Base-by-base conservation (phyloP, 352 stramenopile species). In the Phytopythium litorale region DNA sequence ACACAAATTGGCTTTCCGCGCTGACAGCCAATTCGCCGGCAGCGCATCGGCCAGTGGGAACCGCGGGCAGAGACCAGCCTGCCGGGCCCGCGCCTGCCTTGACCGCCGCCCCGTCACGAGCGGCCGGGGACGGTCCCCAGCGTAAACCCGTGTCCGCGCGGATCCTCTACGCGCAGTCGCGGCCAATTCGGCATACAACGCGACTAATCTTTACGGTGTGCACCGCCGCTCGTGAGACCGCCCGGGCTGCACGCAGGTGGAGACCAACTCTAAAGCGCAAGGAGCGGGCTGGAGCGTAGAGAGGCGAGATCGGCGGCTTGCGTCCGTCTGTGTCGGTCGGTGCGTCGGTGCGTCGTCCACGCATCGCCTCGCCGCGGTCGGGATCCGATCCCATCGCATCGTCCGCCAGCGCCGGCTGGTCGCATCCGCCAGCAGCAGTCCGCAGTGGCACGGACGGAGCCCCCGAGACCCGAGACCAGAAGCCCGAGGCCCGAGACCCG, bases 11-110 rank as follows among this genome's bases (percentile, higher is more conserved):
- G 38, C 15, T 58, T 72, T 74, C 63, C 59, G 23, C 64, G n/a
- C 50, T 28, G 60, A 69, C 67, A 75, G 67, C 70, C 54, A 73
- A 54, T 70, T 68, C 59, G 51, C 64, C 38, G 63, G 63, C 67
- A 51, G 64, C 66, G 59, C 40, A 33, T 25, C 50, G 50, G 33
- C 30, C 16, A 32, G 45, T 30, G 21, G 21, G 45, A 30, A 21
- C 7, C 4, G 13, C 28, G 15, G 21, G 0, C 2, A 19, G 21
- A 18, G 16, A 51, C 32, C 7, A 23, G 40, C 7, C 18, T 11
- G 40, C 21, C 18, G 0, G 28, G 5, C 28, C 28, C 5, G 28
- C 28, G 28, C 28, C 28, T 32, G 28, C 28, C 28, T 32, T 32
- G 28, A 32, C 28, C 28, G 28, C 28, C 28, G 28, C 5, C 28